Percentiles rank a stretch among this genome's conserved stretches.
Evolutionary conservation across 352 stramenopile species (phyloP).

Genomic region (Phytophthora megakarya): DNA sequence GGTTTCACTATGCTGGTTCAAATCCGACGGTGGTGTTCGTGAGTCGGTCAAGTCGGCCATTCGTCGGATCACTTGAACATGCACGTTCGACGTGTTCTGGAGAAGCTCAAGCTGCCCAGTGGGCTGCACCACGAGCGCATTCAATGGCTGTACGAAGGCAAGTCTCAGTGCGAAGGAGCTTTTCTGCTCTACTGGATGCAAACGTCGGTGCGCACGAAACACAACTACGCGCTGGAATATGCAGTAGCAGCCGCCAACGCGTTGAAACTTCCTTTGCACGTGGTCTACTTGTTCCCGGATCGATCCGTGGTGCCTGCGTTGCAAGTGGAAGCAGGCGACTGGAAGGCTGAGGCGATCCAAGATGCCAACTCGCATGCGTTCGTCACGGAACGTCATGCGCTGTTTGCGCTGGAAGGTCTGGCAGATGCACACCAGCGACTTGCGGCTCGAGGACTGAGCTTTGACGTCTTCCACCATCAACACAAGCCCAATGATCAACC

Average conservation of each 20-base stretch:
- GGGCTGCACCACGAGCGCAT: constrained; percentile 74
- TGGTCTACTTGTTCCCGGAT: constrained; percentile 77
- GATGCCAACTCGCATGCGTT: constrained; percentile 72
- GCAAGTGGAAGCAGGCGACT: constrained; percentile 21
- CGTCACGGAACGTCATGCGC: constrained; percentile 70
- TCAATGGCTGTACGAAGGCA: constrained; percentile 78
- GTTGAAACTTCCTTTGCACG: constrained; percentile 69
- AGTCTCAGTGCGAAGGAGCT: constrained; percentile 8
- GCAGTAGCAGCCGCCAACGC: constrained; percentile 70
- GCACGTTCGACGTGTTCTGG: constrained; percentile 54
- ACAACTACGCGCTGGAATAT: constrained; percentile 86
- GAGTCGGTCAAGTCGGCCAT: constrained; percentile 19
- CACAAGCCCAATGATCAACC: constrained; percentile 23
- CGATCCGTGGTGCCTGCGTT: constrained; percentile 40
- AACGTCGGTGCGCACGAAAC: constrained; percentile 77
- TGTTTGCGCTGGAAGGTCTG: constrained; percentile 79
- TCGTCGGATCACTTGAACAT: constrained; percentile 16
- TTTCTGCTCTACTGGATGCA: constrained; percentile 91
- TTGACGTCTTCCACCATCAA: constrained; percentile 69
- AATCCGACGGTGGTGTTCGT: constrained; percentile 28
- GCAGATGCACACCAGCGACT: constrained; percentile 49
- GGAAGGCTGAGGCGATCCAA: constrained; percentile 37
- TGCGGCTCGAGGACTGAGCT: constrained; percentile 48
- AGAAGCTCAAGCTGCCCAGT: constrained; percentile 57
- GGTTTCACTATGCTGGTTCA: constrained; percentile 1